phyloP scores from a whole-genome alignment of 148 eudicot species.

The Agrostemma githago region DNA sequence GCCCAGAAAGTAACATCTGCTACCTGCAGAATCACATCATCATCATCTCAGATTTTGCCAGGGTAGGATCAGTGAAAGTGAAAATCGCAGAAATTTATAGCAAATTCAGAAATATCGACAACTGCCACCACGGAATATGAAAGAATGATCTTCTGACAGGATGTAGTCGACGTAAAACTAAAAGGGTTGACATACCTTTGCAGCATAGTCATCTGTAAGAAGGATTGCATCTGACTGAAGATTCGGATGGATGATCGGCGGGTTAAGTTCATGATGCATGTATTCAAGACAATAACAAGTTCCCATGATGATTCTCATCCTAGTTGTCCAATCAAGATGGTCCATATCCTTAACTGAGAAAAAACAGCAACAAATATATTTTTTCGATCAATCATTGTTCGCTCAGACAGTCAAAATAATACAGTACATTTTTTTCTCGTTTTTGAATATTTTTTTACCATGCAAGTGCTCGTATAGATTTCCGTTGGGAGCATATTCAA shows the following conservation, averaged over 20 bases:
- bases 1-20: slow-evolving; percentile 39
- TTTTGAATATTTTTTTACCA: slow-evolving; percentile 37
- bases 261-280: slow-evolving; percentile 58
- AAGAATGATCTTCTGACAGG: background rate
- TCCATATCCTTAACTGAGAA: slow-evolving; percentile 44
- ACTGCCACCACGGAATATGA: background rate
- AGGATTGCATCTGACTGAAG: slow-evolving; percentile 41
- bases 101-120: background rate
- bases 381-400: background rate
- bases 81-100: background rate
- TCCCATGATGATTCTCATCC: slow-evolving; percentile 64
- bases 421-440: background rate
- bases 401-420: background rate
- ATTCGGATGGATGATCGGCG: slow-evolving; percentile 41
- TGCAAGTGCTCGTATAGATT: slow-evolving; percentile 63
- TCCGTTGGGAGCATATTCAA: slow-evolving; percentile 69
- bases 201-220: slow-evolving; percentile 58
- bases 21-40: slow-evolving; percentile 19
- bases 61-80: background rate
- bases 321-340: slow-evolving; percentile 58
- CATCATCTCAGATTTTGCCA: background rate
- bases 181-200: slow-evolving; percentile 40
- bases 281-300: slow-evolving; percentile 57
- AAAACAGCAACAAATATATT: background rate
- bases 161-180: background rate